phyloP scores from a whole-genome alignment of 768 basidiomycete genomes.

The Panus rudis region DNA sequence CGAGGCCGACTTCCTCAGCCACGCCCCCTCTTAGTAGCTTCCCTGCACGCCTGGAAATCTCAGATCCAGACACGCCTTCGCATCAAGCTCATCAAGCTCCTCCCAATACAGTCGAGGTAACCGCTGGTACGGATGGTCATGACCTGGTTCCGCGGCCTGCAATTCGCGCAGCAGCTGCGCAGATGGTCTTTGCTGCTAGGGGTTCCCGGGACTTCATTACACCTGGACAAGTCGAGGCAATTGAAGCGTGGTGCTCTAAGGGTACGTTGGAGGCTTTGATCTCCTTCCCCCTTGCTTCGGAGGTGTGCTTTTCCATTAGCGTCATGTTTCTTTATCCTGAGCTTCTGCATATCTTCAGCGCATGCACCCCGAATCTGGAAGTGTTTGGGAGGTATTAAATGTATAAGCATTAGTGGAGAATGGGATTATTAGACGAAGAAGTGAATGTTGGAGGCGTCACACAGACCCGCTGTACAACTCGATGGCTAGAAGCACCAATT shows the following conservation, averaged over 20 bases:
- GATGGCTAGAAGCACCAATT: no score
- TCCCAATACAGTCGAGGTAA: conserved; percentile 10
- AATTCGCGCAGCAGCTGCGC: conserved; percentile 73
- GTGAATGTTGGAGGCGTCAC: no score
- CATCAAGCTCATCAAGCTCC: conserved; percentile 15
- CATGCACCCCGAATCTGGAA: conserved; percentile 46
- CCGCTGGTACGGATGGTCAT: conserved; percentile 7
- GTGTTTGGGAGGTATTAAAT: conserved; percentile 55
- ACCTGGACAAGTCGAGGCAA: conserved; percentile 49
- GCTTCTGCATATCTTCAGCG: conserved; percentile 28
- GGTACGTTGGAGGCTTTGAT: conserved; percentile 54
- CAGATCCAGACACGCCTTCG: conserved; percentile 16
- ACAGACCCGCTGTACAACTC: no score
- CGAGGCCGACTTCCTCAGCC: conserved; percentile 12
- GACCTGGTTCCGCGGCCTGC: conserved; percentile 17
- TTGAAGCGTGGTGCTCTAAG: conserved; percentile 58
- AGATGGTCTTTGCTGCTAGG: conserved; percentile 79
- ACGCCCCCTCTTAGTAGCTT: conserved; percentile 39
- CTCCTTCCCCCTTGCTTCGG: conserved; percentile 37
- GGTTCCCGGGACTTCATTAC: conserved; percentile 68
- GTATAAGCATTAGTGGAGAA: no score
- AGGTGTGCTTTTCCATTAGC: conserved; percentile 32
- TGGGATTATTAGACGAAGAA: no score
- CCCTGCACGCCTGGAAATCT: conserved; percentile 34
- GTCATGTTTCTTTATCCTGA: conserved; percentile 5